Evolutionary conservation across 192 early-diverging fungal species (phyloP).

Genomic region (Entomortierella parvispora): DNA sequence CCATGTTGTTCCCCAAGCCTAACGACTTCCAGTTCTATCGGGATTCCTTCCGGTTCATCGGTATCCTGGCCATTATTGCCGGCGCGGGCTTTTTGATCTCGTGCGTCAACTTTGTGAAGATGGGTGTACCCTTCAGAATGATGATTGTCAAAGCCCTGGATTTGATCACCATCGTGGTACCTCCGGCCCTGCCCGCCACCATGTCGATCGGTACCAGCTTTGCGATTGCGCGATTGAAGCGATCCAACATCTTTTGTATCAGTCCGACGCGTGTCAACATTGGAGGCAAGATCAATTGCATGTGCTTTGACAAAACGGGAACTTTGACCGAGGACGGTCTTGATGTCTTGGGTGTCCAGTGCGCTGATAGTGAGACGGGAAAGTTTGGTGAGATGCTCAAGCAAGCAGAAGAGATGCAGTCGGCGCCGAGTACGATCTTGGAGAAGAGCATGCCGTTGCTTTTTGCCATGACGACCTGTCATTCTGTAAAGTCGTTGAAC

Average conservation of each 20-base stretch:
- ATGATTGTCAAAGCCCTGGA: conserved; percentile 95
- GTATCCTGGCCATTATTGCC: conserved; percentile 87
- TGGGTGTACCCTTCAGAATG: conserved; percentile 71
- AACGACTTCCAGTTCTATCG: conserved; percentile 96
- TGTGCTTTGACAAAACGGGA: conserved; percentile 99
- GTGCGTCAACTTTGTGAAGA: conserved; percentile 87
- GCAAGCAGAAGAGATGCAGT: conserved; percentile 57
- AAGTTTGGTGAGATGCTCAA: conserved; percentile 60
- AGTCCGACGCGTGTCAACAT: conserved; percentile 94
- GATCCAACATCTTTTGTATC: conserved; percentile 90
- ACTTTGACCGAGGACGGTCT: conserved; percentile 97
- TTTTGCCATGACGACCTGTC: conserved; percentile 81
- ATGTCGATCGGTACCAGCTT: conserved; percentile 98
- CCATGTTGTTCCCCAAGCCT: conserved; percentile 97
- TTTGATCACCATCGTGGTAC: conserved; percentile 96
- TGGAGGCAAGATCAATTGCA: conserved; percentile 94
- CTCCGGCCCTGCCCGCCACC: conserved; percentile 96
- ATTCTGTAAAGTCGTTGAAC: conserved; percentile 89
- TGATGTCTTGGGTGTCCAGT: conserved; percentile 92
- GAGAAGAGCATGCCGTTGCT: conserved; percentile 52
- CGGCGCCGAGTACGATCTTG: conserved; percentile 11
- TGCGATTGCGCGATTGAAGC: conserved; percentile 87
- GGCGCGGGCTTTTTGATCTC: conserved; percentile 87
- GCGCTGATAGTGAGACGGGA: conserved; percentile 56
- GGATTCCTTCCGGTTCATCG: conserved; percentile 98